Base-by-base conservation (phyloP, 441 rosid genomes). In the Gossypium schwendimanii region DNA sequence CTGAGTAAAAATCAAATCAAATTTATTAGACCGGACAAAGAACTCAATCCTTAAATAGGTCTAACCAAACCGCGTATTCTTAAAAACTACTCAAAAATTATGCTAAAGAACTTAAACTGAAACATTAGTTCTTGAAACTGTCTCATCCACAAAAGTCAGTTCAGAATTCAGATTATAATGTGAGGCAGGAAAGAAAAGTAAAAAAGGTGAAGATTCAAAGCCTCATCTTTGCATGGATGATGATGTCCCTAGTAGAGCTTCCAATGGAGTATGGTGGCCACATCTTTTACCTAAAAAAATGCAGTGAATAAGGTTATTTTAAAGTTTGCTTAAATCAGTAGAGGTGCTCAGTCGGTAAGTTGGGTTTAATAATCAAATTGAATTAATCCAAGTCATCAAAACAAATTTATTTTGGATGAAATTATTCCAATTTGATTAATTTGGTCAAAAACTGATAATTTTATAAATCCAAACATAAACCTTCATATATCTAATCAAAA, bases 231-330 rank as follows among this genome's bases (percentile, higher is more conserved):
- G 81, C 77, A 72, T 81, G 73, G 83, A 81, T 82, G 80, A 9
- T 18, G 26, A 57, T 57, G 78, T 77, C 80, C 78, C 81, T 84
- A 81, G 80, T 84, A 81, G 80, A 89, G 90, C 92, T 87, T 87
- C 92, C 92, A 89, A 83, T 89, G 94, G 52, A 86, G 89, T 64
- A 86, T 84, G 71, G 92, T 84, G 80, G 89, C 91, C 83, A 87
- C 92, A 86, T 88, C 94, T 84, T 84, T 89, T 72, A 86, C 89
- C 89, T 86, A 85, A 77, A 82, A 78, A 76, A 28, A 55, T 55
- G 77, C 78, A 73, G 76, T 82, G 82, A 84, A 84, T 80, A 69
- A 72, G 76, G 83, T 69, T 76, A 72, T 79, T 77, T 41, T 18
- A 21, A 50, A 61, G 65, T 17, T 63, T 63, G 66, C 55, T 47